Percentiles rank a stretch among this genome's conserved stretches.
Conservation (phyloP, 768 basidiomycete species). For the Neoboletus magnificus region DNA sequence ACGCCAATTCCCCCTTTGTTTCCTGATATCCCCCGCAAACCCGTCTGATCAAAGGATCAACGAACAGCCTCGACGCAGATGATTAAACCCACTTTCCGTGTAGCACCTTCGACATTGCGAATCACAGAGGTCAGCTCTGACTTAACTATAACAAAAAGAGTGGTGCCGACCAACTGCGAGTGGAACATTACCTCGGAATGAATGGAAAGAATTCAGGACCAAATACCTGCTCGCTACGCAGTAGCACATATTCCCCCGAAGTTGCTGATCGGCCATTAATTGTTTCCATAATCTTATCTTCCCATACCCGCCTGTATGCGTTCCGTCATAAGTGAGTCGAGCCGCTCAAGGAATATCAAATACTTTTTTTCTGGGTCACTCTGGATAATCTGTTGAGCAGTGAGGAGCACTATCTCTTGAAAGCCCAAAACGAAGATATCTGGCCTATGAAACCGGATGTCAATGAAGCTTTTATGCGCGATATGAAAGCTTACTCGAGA, state of each 20-base stretch:
- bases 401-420: constrained; percentile 96
- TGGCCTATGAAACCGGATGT: constrained; percentile 46
- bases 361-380: constrained; percentile 91
- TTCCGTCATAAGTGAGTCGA: background rate
- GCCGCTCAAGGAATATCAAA: constrained; percentile 7
- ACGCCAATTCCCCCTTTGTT: constrained; percentile 97
- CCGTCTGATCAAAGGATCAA: constrained; percentile 53
- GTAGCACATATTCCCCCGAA: constrained; percentile 71
- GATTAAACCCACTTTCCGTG: constrained; percentile 68
- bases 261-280: constrained; percentile 69
- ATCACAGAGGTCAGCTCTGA: constrained; percentile 72
- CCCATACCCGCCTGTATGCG: constrained; percentile 76
- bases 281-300: constrained; percentile 73
- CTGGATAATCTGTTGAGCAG: constrained; percentile 96
- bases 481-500: constrained; percentile 13
- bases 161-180: constrained; percentile 87
- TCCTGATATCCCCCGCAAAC: constrained; percentile 89
- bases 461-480: constrained; percentile 24
- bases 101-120: constrained; percentile 87
- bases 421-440: constrained; percentile 91
- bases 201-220: background rate
- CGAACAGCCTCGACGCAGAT: background rate
- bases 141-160: constrained; percentile 82
- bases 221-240: constrained; percentile 87
- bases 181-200: background rate